These are phyloP conservation scores for Pharus latifolius DNA, from an alignment of 176 grass and related monocot species.

Conservation along the genomic window DNA sequence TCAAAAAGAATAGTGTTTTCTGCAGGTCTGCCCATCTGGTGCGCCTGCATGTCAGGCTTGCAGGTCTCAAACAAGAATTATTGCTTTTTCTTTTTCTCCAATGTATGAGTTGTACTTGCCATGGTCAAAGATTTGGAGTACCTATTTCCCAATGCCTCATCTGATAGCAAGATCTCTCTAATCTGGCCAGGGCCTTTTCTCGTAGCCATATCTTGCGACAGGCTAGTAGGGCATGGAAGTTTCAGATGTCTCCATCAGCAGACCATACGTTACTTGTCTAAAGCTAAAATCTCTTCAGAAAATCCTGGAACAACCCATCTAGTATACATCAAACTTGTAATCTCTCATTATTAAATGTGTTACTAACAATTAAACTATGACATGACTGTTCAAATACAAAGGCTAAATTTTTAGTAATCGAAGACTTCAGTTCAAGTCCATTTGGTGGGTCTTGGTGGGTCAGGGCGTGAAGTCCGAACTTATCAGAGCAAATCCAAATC, in stretches of 20 bases:
- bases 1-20: background rate
- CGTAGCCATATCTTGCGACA: too few species aligned
- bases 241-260: conserved; percentile 19
- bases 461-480: too few species aligned
- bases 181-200: background rate
- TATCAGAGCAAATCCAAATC: too few species aligned
- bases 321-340: too few species aligned
- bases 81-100: background rate
- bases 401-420: too few species aligned
- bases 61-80: background rate
- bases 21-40: conserved; percentile 2
- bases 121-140: conserved; percentile 23
- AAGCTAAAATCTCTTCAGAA: too few species aligned
- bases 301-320: too few species aligned
- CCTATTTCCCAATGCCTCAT: background rate
- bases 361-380: too few species aligned
- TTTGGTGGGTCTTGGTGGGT: too few species aligned
- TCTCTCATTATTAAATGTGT: too few species aligned
- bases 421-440: too few species aligned
- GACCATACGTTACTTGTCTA: background rate
- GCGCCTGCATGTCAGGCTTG: background rate
- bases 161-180: conserved; percentile 5
- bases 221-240: conserved; percentile 28
- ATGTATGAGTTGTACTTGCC: background rate
- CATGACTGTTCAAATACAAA: too few species aligned